These are phyloP conservation scores for Cucumis hystrix DNA, from an alignment of 306 rosid species.

Conservation along the genomic window DNA sequence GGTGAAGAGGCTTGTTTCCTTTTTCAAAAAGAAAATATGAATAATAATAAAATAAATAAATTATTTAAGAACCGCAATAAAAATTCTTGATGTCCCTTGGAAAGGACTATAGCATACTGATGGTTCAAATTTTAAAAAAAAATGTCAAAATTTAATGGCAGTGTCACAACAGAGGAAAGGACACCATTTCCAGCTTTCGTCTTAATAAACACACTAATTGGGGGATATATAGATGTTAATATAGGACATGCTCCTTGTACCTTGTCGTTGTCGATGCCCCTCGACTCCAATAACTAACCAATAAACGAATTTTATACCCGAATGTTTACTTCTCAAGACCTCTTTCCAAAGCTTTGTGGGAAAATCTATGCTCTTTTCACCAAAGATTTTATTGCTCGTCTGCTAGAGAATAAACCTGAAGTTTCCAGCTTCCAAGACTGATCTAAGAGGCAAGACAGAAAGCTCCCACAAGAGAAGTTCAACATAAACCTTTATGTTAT, in stretches of 20 bases:
- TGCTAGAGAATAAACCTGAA: background rate
- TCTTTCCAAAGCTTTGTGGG: background rate
- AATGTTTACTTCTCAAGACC: background rate
- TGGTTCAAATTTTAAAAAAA: background rate
- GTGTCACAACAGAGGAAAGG: background rate
- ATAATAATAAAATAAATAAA: no score
- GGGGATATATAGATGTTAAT: background rate
- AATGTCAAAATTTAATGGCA: background rate
- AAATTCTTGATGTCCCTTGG: background rate
- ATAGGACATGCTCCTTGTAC: background rate
- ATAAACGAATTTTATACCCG: background rate
- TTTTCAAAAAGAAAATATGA: no score
- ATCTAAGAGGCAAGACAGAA: background rate
- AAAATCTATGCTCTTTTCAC: background rate
- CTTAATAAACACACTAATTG: background rate
- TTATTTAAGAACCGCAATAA: no score
- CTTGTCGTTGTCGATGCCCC: background rate
- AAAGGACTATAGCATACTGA: background rate
- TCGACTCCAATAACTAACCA: background rate
- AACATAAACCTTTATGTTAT: background rate
- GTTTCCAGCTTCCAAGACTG: background rate
- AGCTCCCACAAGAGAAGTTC: background rate
- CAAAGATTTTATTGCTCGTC: background rate
- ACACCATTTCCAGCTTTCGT: background rate
- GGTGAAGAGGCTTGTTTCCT: no score